Evolutionary conservation across 192 early-diverging fungal species (phyloP), one percentile per base, ranked within the genome.

Genomic region (Rhizoclosmatium globosum): DNA sequence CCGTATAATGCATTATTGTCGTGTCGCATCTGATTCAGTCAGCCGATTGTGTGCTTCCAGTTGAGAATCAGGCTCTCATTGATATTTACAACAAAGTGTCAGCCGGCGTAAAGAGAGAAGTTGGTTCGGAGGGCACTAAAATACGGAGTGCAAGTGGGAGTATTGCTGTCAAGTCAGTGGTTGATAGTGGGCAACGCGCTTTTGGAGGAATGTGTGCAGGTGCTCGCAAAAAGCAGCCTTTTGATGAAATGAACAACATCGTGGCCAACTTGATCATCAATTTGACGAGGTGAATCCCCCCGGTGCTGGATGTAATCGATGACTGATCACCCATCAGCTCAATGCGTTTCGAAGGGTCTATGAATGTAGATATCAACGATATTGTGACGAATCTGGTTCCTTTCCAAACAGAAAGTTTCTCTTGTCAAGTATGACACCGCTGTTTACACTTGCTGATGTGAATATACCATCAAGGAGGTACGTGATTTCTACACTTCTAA

Each of bases 311-410:
- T 76, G 21, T 80, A 0, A 48, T 56, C 3, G 47, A 53, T 6
- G 3, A 64, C 13, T 39, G 9, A 17, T 15, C 50, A 19, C 39
- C 13, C 2, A 7, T 58, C 71, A 91, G 89, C 75, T 91, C 90
- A 31, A 87, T 86, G 82, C 59, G 90, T 47, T 91, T 91, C 79
- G 81, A 84, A 62, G 90, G 90, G 2, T 74, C 77, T 38, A 83
- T 91, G 82, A 91, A 91, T 70, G 87, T 91, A 6, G 90, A 91
- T 78, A 91, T 91, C 61, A 89, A 87, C 74, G 90, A 91, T 59
- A 90, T 91, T 68, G 85, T 85, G 44, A 90, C 89, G 43, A 91
- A 91, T 64, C 70, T 91, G 13, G 88, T 91, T 46, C 90, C 90
- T 91, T 89, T 83, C 90, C 89, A 17, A 73, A 81, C 31, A 74